Evolutionary conservation across 176 grass and related monocot genomes (phyloP).

Genomic region (Ananas comosus): DNA sequence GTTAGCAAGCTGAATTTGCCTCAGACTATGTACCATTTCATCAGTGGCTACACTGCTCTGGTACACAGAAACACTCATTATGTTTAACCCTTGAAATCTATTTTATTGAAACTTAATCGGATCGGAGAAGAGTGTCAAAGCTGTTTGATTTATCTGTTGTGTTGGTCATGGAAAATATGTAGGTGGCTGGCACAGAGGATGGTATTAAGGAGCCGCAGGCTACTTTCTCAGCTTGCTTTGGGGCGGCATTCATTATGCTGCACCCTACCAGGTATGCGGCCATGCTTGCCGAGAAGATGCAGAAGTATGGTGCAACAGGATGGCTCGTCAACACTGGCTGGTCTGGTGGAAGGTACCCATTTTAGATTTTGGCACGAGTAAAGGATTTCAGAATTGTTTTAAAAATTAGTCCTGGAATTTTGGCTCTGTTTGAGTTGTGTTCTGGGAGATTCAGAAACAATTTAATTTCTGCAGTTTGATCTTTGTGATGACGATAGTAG

Average conservation of each 20-base stretch:
- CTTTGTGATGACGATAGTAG: no score
- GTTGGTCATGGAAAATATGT: neutral
- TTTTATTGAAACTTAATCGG: neutral
- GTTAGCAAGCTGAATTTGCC: constrained; percentile 90
- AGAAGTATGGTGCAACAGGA: constrained; percentile 81
- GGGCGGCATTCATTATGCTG: constrained; percentile 97
- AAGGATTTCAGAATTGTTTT: no score
- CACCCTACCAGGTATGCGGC: constrained; percentile 95
- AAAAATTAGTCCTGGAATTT: no score
- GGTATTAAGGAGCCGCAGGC: constrained; percentile 96
- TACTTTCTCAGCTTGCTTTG: constrained; percentile 96
- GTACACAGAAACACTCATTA: constrained; percentile 15
- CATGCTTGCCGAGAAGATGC: constrained; percentile 99
- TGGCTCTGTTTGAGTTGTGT: no score
- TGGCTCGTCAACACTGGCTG: constrained; percentile 99
- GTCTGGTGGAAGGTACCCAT: constrained; percentile 75
- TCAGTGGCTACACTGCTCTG: constrained; percentile 96
- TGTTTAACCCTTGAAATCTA: neutral
- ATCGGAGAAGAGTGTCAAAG: no score
- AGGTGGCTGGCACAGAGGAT: constrained; percentile 93
- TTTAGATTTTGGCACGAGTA: no score
- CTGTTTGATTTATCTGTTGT: neutral
- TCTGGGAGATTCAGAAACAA: no score
- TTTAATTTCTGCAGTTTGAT: no score
- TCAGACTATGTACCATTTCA: constrained; percentile 99